A percentile compares a stretch with the other conserved stretches of the same genome.
These are phyloP conservation scores for Microcos paniculata DNA, from an alignment of 345 rosid species.

Conservation along the genomic window DNA sequence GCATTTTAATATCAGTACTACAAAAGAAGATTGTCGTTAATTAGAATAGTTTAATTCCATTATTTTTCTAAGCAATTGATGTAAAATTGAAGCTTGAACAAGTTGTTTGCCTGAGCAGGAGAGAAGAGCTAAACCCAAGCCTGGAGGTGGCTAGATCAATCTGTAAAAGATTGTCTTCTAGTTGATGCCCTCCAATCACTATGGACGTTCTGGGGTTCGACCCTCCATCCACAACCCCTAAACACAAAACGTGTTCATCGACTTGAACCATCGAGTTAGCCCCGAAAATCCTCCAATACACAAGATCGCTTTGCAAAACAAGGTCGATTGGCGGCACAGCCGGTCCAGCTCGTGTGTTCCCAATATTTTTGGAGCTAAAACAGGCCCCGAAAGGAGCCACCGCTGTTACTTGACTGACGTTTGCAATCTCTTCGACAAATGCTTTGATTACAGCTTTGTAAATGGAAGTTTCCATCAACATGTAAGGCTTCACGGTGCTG, in stretches of 20 bases:
- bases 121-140: conserved; percentile 31
- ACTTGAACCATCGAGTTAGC: conserved; percentile 35
- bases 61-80: not conserved
- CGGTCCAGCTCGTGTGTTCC: conserved; percentile 15
- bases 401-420: conserved; percentile 19
- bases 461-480: conserved; percentile 26
- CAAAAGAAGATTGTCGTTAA: too few species aligned
- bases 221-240: conserved; percentile 37
- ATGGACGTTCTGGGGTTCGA: conserved; percentile 18
- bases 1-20: too few species aligned
- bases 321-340: conserved; percentile 28
- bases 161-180: conserved; percentile 30
- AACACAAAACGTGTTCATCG: conserved; percentile 20
- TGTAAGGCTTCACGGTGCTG: conserved; percentile 26
- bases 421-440: conserved; percentile 19
- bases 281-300: conserved; percentile 28
- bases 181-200: conserved; percentile 33
- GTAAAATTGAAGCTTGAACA: not conserved
- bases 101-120: not conserved
- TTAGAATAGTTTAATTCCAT: too few species aligned
- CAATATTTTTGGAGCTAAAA: conserved; percentile 13
- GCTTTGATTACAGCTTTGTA: conserved; percentile 21
- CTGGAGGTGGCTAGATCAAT: conserved; percentile 23
- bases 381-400: conserved; percentile 32
- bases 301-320: conserved; percentile 15